Evolutionary conservation across 1,139 yeast species (phyloP).

Genomic region (Ashbya aceris): DNA sequence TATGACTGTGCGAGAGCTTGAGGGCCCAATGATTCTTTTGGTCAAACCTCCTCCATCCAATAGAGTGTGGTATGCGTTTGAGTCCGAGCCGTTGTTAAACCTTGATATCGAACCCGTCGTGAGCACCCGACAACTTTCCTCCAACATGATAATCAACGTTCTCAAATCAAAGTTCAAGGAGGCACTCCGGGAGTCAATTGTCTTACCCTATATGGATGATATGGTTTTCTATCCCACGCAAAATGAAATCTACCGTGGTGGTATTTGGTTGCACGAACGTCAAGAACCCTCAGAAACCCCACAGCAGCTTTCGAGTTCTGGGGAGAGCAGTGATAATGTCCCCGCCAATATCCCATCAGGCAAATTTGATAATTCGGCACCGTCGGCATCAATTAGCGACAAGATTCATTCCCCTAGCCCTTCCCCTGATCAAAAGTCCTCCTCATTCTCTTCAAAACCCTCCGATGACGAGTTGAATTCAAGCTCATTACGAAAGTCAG

Average conservation of each 20-base stretch:
- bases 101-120: constrained; percentile 80
- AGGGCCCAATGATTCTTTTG: constrained; percentile 62
- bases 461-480: constrained; percentile 1
- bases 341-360: neutral
- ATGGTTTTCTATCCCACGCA: constrained; percentile 57
- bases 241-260: constrained; percentile 74
- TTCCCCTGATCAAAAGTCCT: neutral
- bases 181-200: constrained; percentile 69
- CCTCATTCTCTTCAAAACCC: neutral
- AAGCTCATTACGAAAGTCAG: neutral
- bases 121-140: constrained; percentile 71
- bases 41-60: constrained; percentile 87
- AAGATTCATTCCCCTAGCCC: neutral
- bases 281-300: neutral
- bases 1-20: constrained; percentile 56
- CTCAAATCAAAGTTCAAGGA: constrained; percentile 75
- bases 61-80: constrained; percentile 85
- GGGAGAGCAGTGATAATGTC: neutral
- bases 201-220: constrained; percentile 85
- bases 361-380: neutral
- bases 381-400: neutral
- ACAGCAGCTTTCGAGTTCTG: constrained; percentile 1
- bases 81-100: constrained; percentile 64
- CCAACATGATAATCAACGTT: constrained; percentile 66
- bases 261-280: constrained; percentile 57